phyloP scores from a whole-genome alignment of 371 early-diverging fungal genomes.

The Amoeboaphelidium protococcarum region DNA sequence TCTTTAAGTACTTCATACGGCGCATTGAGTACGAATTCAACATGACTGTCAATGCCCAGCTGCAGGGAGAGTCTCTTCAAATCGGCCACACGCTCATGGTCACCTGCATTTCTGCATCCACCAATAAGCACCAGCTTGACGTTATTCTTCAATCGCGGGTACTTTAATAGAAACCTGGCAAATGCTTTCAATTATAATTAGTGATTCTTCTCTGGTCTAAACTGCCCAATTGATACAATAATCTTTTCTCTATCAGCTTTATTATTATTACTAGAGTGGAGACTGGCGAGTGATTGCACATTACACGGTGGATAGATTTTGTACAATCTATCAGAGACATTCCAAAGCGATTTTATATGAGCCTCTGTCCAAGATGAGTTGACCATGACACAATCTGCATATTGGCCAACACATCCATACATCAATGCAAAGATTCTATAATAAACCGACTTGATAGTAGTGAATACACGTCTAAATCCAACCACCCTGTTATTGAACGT shows the following conservation, averaged over 20 bases:
- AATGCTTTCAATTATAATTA: conserved; percentile 45
- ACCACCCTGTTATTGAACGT: conserved; percentile 26
- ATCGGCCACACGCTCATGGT: conserved; percentile 33
- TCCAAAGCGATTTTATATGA: conserved; percentile 55
- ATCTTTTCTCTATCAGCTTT: conserved; percentile 17
- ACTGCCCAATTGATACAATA: conserved; percentile 75
- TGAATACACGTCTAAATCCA: conserved; percentile 25
- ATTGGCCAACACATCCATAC: conserved; percentile 52
- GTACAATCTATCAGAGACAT: conserved; percentile 16
- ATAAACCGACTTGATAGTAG: conserved; percentile 36
- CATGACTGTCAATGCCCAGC: conserved; percentile 31
- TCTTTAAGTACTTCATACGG: conserved; percentile 28
- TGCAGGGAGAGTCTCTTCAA: conserved; percentile 18
- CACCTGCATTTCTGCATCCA: conserved; percentile 51
- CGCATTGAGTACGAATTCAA: conserved; percentile 56
- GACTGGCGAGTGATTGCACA: too few species aligned
- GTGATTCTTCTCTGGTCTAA: conserved; percentile 86
- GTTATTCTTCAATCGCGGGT: conserved; percentile 8
- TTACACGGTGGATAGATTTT: conserved; percentile 86
- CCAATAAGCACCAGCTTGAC: conserved; percentile 34
- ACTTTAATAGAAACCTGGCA: conserved; percentile 16
- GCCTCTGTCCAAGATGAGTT: conserved; percentile 86
- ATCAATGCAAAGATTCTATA: conserved; percentile 40
- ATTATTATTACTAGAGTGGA: conserved; percentile 30
- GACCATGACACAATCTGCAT: conserved; percentile 45